Percentiles rank a stretch among this genome's conserved stretches.
Evolutionary conservation across 331 rosid species (phyloP).

Genomic region (Pyracantha coccinea): DNA sequence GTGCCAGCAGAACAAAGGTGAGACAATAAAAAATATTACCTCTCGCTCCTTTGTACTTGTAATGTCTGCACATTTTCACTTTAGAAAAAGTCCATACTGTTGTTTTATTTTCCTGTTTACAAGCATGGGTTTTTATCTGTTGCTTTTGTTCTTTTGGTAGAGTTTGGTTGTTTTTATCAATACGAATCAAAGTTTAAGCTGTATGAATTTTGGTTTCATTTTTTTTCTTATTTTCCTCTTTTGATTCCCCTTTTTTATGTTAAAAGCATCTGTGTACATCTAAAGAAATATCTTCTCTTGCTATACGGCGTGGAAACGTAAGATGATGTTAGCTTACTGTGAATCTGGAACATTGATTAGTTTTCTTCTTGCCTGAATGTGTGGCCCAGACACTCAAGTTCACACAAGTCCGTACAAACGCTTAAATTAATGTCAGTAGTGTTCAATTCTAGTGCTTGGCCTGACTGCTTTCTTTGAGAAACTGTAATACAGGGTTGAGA

Average conservation of each 20-base stretch:
- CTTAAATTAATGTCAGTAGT: background rate
- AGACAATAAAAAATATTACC: conserved; percentile 7
- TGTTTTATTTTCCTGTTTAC: background rate
- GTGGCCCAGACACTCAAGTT: background rate
- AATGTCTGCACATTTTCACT: background rate
- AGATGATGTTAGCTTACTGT: background rate
- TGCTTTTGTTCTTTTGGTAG: background rate
- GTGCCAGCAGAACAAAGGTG: conserved; percentile 94
- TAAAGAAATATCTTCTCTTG: background rate
- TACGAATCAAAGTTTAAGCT: background rate
- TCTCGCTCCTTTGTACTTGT: background rate
- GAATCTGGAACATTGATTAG: background rate
- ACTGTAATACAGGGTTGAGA: conserved; percentile 64
- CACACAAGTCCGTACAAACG: background rate
- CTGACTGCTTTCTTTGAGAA: conserved; percentile 5
- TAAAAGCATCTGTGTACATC: background rate
- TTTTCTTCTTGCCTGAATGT: background rate
- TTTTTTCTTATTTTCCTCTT: background rate
- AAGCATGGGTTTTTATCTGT: background rate
- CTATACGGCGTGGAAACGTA: background rate
- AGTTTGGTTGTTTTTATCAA: background rate
- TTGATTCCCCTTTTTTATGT: background rate
- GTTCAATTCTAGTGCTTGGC: conserved; percentile 10
- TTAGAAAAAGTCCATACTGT: background rate
- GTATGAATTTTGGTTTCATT: background rate